These are phyloP conservation scores for Amanita molliuscula DNA, from an alignment of 768 basidiomycete species.

Conservation along the genomic window DNA sequence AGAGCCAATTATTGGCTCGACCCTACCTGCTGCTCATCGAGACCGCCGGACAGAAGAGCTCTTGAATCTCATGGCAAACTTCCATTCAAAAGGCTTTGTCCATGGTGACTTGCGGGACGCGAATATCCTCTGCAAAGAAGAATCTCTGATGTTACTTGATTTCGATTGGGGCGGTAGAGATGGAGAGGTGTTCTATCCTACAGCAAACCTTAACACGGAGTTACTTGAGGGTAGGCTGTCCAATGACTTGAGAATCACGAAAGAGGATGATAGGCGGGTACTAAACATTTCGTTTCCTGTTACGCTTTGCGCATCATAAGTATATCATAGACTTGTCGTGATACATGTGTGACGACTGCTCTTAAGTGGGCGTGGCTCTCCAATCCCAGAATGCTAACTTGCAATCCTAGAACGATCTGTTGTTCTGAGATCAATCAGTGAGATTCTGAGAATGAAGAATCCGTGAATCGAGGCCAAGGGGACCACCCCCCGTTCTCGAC, in stretches of 20 bases:
- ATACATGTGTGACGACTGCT: no score
- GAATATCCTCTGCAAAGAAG: conserved; percentile 12
- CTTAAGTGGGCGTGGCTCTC: no score
- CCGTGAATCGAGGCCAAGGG: no score
- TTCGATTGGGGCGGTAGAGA: conserved; percentile 17
- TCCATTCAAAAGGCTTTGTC: conserved; percentile 12
- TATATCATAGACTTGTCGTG: no score
- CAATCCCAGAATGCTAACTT: no score
- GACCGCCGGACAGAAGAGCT: conserved; percentile 8
- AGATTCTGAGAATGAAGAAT: no score
- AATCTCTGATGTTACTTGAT: conserved; percentile 12
- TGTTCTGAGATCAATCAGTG: no score
- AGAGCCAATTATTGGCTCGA: background rate
- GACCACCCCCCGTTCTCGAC: no score
- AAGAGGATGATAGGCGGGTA: no score
- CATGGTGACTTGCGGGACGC: conserved; percentile 14
- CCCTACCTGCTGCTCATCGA: conserved; percentile 15
- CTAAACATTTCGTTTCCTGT: no score
- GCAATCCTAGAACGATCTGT: no score
- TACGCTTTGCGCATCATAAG: no score
- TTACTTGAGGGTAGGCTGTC: conserved; percentile 9
- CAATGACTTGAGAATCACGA: conserved; percentile 5
- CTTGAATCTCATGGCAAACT: background rate
- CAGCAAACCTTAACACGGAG: conserved; percentile 7
- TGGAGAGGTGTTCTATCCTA: conserved; percentile 12